Base-by-base conservation (phyloP, 2,329 filamentous ascomycete species). In the Nigrospora sphaerica region DNA sequence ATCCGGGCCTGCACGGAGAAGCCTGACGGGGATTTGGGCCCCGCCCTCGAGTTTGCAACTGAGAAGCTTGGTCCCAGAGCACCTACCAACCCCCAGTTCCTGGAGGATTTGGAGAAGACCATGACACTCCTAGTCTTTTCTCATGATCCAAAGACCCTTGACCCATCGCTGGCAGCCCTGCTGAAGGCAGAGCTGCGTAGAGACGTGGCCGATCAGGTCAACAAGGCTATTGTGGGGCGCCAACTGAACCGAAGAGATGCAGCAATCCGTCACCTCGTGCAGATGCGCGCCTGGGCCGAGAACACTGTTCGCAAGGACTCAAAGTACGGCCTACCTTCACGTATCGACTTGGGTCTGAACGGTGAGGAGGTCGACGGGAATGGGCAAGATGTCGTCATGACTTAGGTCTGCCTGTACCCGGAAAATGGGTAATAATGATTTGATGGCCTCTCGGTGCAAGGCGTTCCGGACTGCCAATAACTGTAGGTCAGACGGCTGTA, bases 51-150 rank as follows among this genome's bases (percentile, higher is more conserved):
- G 48, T 98, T 98, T 67, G 93, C 93, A 1, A 90, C 86, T 1
- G 80, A 84, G 33, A 86, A 96, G 57, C 78, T 98, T 13, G 90
- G 89, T 12, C 91, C 93, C 4, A 83, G 89, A 46, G 93, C 92
- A 9, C 84, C 91, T 1, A 88, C 82, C 6, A 89, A 90, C 54
- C 77, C 80, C 4, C 81, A 85, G 39, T 97, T 95, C 54, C 74
- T 96, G 12, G 80, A 86, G 53, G 90, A 95, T 50, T 74, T 98
- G 12, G 93, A 98, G 66, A 81, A 85, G 61, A 96, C 93, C 0
- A 95, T 98, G 84, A 86, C 89, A 1, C 76, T 98, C 36, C 74
- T 98, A 35, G 85, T 98, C 38, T 95, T 96, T 56, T 83, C 88
- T 1, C 77, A 81, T n/a, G 86, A 93, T 45, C 35, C 35, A 7